Conservation (phyloP, 208 protist genomes). For the Crithidia bombi region DNA sequence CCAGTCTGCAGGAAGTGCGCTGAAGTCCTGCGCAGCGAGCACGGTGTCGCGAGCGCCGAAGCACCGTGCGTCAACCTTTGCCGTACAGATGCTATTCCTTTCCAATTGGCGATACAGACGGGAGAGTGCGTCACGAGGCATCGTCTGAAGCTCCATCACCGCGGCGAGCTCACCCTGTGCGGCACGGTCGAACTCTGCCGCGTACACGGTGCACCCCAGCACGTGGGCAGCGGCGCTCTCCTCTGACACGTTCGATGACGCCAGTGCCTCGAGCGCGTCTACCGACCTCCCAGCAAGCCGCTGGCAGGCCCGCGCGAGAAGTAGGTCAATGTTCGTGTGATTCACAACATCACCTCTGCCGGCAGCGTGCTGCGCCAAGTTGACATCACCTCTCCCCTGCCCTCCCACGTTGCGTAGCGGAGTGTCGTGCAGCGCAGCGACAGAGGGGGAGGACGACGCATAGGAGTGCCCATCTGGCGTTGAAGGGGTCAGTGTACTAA, state of each 20-base stretch:
- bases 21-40: conserved; percentile 56
- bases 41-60: conserved; percentile 36
- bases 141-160: conserved; percentile 54
- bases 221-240: conserved; percentile 44
- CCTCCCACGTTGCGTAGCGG: neutral
- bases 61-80: conserved; percentile 27
- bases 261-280: conserved; percentile 55
- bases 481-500: neutral
- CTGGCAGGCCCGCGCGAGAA: conserved; percentile 55
- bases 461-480: neutral
- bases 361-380: conserved; percentile 6
- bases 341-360: conserved; percentile 35
- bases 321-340: conserved; percentile 52
- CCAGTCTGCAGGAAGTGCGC: conserved; percentile 65
- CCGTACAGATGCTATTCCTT: conserved; percentile 24
- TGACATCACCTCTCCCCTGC: neutral
- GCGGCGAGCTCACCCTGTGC: conserved; percentile 38
- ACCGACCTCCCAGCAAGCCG: conserved; percentile 58
- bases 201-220: conserved; percentile 64
- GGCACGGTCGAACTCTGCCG: conserved; percentile 41
- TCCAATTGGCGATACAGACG: conserved; percentile 26
- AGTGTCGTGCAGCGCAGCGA: neutral
- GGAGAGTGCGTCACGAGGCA: conserved; percentile 21
- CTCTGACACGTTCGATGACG: conserved; percentile 38
- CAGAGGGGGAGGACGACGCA: neutral